These are phyloP conservation scores for Alternaria sp. DNA, from an alignment of 2,329 filamentous ascomycete genomes.

Conservation along the genomic window DNA sequence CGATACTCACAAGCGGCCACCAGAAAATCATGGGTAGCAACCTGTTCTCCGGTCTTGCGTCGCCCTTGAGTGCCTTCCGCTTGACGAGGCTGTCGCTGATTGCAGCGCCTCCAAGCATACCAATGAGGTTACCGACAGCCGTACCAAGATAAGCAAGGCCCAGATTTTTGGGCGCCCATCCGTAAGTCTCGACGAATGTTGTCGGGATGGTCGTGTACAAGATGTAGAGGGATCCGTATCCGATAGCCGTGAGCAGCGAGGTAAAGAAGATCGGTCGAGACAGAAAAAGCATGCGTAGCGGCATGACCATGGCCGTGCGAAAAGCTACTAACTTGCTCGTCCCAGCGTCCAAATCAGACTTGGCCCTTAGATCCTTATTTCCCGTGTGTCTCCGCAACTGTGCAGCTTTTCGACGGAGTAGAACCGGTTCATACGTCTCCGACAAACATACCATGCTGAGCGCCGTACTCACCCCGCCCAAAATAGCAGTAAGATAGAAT, in stretches of 20 bases:
- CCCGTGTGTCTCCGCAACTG: slow-evolving; percentile 32
- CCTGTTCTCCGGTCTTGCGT: slow-evolving; percentile 10
- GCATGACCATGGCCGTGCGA: slow-evolving; percentile 47
- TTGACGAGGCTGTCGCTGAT: slow-evolving; percentile 37
- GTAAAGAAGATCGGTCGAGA: slow-evolving; percentile 61
- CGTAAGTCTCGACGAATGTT: slow-evolving; percentile 29
- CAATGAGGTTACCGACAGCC: slow-evolving; percentile 42
- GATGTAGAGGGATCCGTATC: slow-evolving; percentile 48
- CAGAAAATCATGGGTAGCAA: slow-evolving; percentile 37
- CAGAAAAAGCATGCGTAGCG: slow-evolving; percentile 60
- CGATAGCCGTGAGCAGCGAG: slow-evolving; percentile 51
- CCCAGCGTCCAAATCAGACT: slow-evolving; percentile 32
- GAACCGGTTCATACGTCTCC: slow-evolving; percentile 35
- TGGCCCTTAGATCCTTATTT: slow-evolving; percentile 40
- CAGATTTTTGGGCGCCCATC: slow-evolving; percentile 19
- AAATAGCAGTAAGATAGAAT: slow-evolving; percentile 10
- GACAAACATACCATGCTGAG: slow-evolving; percentile 47
- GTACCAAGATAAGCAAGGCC: slow-evolving; percentile 34
- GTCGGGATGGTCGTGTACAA: slow-evolving; percentile 33
- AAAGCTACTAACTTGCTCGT: slow-evolving; percentile 40
- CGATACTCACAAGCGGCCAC: slow-evolving; percentile 24
- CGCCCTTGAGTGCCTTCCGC: slow-evolving; percentile 15
- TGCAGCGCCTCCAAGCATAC: slow-evolving; percentile 35
- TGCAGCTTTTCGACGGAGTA: slow-evolving; percentile 44
- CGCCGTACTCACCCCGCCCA: background rate